A percentile compares a stretch with the other conserved stretches of the same genome.
These are phyloP conservation scores for Coniosporium uncinatum DNA, from an alignment of 2,329 filamentous ascomycete genomes.

Conservation along the genomic window DNA sequence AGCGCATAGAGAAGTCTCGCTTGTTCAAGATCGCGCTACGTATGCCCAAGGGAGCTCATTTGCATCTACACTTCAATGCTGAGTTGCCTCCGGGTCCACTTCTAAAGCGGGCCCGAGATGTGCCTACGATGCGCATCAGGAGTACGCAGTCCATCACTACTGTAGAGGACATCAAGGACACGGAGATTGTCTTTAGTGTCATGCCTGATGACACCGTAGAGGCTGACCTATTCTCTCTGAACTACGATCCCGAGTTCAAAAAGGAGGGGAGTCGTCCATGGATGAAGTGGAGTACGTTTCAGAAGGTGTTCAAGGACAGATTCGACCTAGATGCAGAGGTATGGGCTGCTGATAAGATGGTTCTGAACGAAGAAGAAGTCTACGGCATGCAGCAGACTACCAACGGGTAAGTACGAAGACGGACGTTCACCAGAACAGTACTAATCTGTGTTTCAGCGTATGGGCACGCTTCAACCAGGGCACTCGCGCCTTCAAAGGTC, in stretches of 20 bases:
- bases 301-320: slow-evolving; percentile 27
- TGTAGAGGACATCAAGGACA: slow-evolving; percentile 29
- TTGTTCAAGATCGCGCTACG: slow-evolving; percentile 49
- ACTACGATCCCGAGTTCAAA: slow-evolving; percentile 34
- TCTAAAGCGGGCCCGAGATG: slow-evolving; percentile 45
- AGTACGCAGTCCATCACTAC: slow-evolving; percentile 46
- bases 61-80: slow-evolving; percentile 78
- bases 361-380: slow-evolving; percentile 55
- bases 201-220: slow-evolving; percentile 17
- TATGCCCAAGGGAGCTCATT: slow-evolving; percentile 67
- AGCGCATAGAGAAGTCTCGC: slow-evolving; percentile 41
- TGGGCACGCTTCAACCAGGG: slow-evolving; percentile 62
- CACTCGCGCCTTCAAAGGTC: slow-evolving; percentile 67
- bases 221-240: slow-evolving; percentile 39
- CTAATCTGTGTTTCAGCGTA: slow-evolving; percentile 23
- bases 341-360: slow-evolving; percentile 59
- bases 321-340: slow-evolving; percentile 19
- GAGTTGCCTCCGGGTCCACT: slow-evolving; percentile 58
- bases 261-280: slow-evolving; percentile 11
- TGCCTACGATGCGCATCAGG: slow-evolving; percentile 64
- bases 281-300: slow-evolving; percentile 43
- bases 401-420: slow-evolving; percentile 40
- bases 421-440: background rate
- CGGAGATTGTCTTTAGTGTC: slow-evolving; percentile 60
- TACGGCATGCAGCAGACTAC: slow-evolving; percentile 42